Evolutionary conservation across 2,329 filamentous ascomycete species (phyloP), one percentile per base, ranked within the genome.

Genomic region (Talaromyces sp.): DNA sequence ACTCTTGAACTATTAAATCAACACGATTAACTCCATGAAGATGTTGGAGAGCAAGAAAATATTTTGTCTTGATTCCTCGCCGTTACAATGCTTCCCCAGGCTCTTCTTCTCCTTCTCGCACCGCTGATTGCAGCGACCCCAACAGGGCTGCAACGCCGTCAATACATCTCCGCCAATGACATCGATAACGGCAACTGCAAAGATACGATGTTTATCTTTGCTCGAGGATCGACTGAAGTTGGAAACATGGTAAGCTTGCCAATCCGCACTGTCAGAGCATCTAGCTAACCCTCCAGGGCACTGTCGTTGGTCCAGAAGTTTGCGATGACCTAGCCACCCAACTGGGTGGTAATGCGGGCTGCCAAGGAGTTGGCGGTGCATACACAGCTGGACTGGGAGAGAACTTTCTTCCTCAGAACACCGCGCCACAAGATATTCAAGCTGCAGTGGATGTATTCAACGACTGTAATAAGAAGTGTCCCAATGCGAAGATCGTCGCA

Each of bases 321-420:
- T 72, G 70, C 61, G 33, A 43, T n/a, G 55, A 37, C 2, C 51
- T 72, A 22, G 66, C 70, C 35, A 13, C 17, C 2, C 36, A 60
- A 6, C 52, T 69, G 11, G 63, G 63, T n/a, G 63, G 57, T 41
- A 52, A 59, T 13, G 64, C 70, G 20, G 68, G 65, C 41, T 70
- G 78, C 19, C 77, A 80, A 57, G 78, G 78, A 13, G 75, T 80
- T 13, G 70, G 70, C 3, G 67, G 65, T 30, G 72, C 72, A 5
- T 80, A 80, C 63, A 62, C 51, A 1, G 76, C 75, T 0, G 57
- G 57, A 1, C 37, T 78, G 0, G 49, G 60, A 1, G 65, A 68
- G 20, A 79, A 79, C 55, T 64, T 69, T 35, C 65, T 75, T 1
- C 70, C 73, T 3, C 56, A 64, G 1, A 75, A 76, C 35, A 77